Conservation (phyloP, 2,329 filamentous ascomycete genomes). For the Sarocladium brachiariae region DNA sequence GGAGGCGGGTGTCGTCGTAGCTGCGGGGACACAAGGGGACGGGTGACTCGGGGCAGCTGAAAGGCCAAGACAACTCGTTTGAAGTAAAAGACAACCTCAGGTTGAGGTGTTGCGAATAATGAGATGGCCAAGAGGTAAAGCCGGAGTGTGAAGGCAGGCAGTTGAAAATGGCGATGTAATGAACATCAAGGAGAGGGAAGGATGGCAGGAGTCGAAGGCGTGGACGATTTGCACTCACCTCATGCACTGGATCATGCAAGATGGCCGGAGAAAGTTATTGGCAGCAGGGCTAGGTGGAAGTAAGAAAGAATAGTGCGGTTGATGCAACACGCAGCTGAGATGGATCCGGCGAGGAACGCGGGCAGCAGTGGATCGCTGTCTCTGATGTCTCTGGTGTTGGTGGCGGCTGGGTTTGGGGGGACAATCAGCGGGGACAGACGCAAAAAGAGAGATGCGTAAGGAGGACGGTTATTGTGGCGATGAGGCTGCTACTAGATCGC, state of each 20-base stretch:
- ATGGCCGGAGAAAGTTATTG: neutral
- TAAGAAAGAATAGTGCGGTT: neutral
- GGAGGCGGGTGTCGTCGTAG: constrained; percentile 3
- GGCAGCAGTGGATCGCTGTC: constrained; percentile 8
- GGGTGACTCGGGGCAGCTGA: neutral
- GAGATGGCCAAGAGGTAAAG: neutral
- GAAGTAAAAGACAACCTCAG: neutral
- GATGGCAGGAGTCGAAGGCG: neutral
- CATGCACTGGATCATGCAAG: constrained; percentile 7
- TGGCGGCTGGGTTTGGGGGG: constrained; percentile 7
- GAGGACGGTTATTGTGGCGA: neutral
- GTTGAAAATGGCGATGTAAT: too few species aligned
- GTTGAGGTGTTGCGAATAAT: neutral
- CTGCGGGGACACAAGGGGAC: neutral
- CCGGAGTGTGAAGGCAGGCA: neutral
- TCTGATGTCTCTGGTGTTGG: constrained; percentile 8
- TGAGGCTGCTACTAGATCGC: constrained; percentile 1
- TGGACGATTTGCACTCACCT: constrained; percentile 3
- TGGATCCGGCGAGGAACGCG: constrained; percentile 9
- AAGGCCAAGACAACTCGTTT: constrained; percentile 2
- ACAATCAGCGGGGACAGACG: neutral
- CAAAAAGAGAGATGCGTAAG: neutral
- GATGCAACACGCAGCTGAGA: constrained; percentile 1
- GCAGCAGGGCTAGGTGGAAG: neutral
- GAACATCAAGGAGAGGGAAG: too few species aligned